Evolutionary conservation across 2,329 filamentous ascomycete genomes (phyloP), one percentile per base, ranked within the genome.

Genomic region (Tolypocladium guangdongense): DNA sequence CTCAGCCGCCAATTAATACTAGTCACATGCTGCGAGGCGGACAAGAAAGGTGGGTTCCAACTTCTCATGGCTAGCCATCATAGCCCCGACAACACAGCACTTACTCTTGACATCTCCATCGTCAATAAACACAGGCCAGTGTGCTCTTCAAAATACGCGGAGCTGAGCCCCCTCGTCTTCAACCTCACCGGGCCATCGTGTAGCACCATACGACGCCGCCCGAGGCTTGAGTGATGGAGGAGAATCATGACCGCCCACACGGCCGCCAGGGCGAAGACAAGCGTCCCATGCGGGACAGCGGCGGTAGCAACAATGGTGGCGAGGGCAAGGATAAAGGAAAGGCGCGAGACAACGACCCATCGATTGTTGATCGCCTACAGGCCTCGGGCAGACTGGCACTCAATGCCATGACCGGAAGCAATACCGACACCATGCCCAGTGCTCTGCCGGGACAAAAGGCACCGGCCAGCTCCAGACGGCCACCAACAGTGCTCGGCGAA

Each of bases 371-470:
- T 32, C 62, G 65, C 10, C 55, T 67, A 18, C 61, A 62, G 48
- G 60, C 63, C 54, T 67, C 65, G 20, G 58, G 62, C 20, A 59
- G 56, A 43, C 52, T 66, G 38, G 62, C 58, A n/a, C 49, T 64
- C 49, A 60, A 63, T 48, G 59, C 65, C 33, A 47, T 65, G 36
- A 54, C 51, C 8, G 55, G 57, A 16, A 55, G 56, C 14, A 39
- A 37, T 22, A 27, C 1, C 22, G 35, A 55, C 52, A 56, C 55
- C 41, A 52, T 59, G 47, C 56, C 54, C 36, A 54, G 52, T 22
- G 56, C 49, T 46, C 48, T 54, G 36, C 47, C 58, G 38, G 56
- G 52, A 37, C 55, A 60, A 49, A 66, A 67, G 49, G 56, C 56
- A 14, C 22, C 33, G 11, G 52, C 35, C 11, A 48, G 47, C 10